Conservation (phyloP, 2,329 filamentous ascomycete genomes). For the Myriosclerotinia curreyana region DNA sequence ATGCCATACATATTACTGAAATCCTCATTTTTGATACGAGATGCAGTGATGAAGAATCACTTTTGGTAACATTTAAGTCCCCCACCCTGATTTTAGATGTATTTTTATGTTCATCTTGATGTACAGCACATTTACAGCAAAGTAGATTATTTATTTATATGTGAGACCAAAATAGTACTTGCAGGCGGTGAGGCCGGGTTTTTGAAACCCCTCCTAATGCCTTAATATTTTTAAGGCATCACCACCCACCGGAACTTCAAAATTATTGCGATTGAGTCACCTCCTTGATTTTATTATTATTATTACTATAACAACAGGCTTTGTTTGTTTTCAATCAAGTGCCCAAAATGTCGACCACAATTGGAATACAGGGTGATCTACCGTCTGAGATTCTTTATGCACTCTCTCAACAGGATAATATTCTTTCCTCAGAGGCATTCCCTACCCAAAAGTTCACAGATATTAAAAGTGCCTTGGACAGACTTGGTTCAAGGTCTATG, state of each 20-base stretch:
- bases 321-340: not conserved
- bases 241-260: slow-evolving; percentile 18
- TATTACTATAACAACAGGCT: not conserved
- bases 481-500: slow-evolving; percentile 81
- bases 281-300: slow-evolving; percentile 7
- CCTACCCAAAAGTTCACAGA: slow-evolving; percentile 61
- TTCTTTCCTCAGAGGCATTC: slow-evolving; percentile 69
- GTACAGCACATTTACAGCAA: too few species aligned
- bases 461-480: slow-evolving; percentile 85
- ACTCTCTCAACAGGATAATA: slow-evolving; percentile 59
- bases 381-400: slow-evolving; percentile 62
- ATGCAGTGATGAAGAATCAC: slow-evolving; percentile 1
- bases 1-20: slow-evolving; percentile 10
- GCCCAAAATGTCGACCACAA: slow-evolving; percentile 46
- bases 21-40: slow-evolving; percentile 7
- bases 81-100: slow-evolving; percentile 2
- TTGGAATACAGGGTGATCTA: slow-evolving; percentile 51
- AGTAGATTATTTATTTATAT: not conserved
- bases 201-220: slow-evolving; percentile 11
- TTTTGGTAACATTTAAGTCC: not conserved
- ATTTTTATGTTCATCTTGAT: not conserved
- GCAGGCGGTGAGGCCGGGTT: not conserved
- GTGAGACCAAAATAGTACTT: not conserved
- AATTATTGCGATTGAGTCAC: slow-evolving; percentile 22
- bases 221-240: slow-evolving; percentile 5